A percentile compares a stretch with the other conserved stretches of the same genome.
Conservation (phyloP, 352 stramenopile species). For the Detonula confervacea region DNA sequence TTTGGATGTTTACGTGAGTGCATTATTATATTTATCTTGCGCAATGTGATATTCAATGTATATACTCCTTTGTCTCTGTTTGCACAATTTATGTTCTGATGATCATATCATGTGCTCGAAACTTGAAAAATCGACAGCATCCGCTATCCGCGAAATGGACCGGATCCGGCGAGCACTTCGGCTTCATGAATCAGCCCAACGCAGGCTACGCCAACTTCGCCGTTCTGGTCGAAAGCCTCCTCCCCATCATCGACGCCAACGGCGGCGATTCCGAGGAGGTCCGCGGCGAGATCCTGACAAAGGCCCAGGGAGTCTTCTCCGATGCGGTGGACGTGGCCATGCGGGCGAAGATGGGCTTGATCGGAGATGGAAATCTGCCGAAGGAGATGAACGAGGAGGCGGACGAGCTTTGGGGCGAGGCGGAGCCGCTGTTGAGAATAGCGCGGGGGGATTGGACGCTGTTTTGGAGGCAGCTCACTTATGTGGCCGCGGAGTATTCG, state of each 20-base stretch:
- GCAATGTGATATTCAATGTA: neutral
- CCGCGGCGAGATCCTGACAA: conserved; percentile 41
- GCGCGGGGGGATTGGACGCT: conserved; percentile 81
- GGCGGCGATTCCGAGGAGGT: conserved; percentile 46
- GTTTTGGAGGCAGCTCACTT: conserved; percentile 81
- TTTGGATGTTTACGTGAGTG: conserved; percentile 76
- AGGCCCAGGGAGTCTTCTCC: conserved; percentile 68
- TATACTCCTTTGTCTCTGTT: too few relatives aligned
- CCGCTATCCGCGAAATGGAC: conserved; percentile 62
- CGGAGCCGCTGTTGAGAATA: conserved; percentile 64
- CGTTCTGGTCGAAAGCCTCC: conserved; percentile 75
- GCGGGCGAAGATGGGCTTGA: conserved; percentile 79
- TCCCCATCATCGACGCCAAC: conserved; percentile 73
- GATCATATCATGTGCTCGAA: too few relatives aligned
- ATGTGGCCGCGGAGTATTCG: conserved; percentile 65
- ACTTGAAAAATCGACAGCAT: too few relatives aligned
- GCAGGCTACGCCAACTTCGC: conserved; percentile 83
- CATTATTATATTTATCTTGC: neutral
- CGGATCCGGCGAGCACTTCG: conserved; percentile 80
- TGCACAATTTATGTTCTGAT: too few relatives aligned
- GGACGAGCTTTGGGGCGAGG: conserved; percentile 67
- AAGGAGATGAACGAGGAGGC: conserved; percentile 43
- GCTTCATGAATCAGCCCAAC: conserved; percentile 85
- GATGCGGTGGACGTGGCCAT: conserved; percentile 61
- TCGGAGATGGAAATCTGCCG: conserved; percentile 9